phyloP scores from a whole-genome alignment of 306 rosid genomes.

The Citrullus colocynthis region DNA sequence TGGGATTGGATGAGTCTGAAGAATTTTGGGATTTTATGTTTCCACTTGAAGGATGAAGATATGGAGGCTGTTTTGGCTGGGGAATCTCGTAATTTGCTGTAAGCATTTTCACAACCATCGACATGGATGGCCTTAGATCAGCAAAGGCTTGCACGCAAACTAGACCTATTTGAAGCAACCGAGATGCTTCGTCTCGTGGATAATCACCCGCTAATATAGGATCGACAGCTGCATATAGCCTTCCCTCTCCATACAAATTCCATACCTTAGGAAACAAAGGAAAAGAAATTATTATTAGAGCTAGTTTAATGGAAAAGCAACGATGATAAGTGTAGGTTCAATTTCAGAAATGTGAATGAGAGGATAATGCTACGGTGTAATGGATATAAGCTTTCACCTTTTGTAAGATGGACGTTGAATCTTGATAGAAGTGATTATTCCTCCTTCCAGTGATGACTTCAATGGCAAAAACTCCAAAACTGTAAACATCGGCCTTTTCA shows the following conservation, averaged over 20 bases:
- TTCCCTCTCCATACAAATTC: slow-evolving; percentile 25
- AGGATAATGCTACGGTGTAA: neutral
- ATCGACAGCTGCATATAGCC: slow-evolving; percentile 25
- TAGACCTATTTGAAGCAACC: slow-evolving; percentile 33
- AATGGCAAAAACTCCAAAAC: slow-evolving; percentile 51
- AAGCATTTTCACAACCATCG: slow-evolving; percentile 34
- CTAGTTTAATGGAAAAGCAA: neutral
- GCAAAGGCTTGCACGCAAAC: slow-evolving; percentile 47
- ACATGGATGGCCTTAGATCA: slow-evolving; percentile 37
- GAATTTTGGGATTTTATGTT: neutral
- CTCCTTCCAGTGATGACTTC: slow-evolving; percentile 52
- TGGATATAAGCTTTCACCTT: slow-evolving; percentile 14
- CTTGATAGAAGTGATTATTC: slow-evolving; percentile 18
- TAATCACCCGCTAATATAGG: slow-evolving; percentile 19
- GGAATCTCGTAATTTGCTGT: slow-evolving; percentile 18
- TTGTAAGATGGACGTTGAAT: slow-evolving; percentile 21
- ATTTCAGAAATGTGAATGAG: neutral
- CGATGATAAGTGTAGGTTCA: neutral
- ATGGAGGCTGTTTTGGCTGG: slow-evolving; percentile 41
- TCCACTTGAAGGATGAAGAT: slow-evolving; percentile 17
- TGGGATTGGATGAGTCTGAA: neutral
- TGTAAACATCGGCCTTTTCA: slow-evolving; percentile 65
- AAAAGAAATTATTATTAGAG: neutral
- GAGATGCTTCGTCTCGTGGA: slow-evolving; percentile 22
- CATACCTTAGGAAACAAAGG: slow-evolving; percentile 19